Evolutionary conservation across 257 asterid genomes (phyloP).

Genomic region (Solanum habrochaites): DNA sequence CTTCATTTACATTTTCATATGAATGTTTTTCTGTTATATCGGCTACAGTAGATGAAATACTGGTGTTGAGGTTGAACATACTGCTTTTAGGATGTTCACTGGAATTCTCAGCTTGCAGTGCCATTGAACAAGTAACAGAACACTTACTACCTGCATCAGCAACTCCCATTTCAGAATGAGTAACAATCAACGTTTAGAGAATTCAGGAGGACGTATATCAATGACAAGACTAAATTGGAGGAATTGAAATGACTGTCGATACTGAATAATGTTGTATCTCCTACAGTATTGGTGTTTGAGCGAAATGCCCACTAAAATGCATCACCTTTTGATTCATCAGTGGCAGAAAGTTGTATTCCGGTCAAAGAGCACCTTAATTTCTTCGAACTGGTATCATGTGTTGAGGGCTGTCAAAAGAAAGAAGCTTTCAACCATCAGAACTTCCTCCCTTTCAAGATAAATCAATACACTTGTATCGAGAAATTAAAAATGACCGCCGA

Average conservation of each 20-base stretch:
- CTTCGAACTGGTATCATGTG: conserved; percentile 14
- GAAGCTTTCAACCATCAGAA: conserved; percentile 6
- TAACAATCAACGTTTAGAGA: background rate
- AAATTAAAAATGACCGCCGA: background rate
- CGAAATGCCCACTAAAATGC: background rate
- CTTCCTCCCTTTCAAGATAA: background rate
- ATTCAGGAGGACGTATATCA: background rate
- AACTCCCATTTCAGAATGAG: background rate
- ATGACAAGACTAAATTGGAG: background rate
- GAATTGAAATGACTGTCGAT: background rate
- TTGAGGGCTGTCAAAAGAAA: conserved; percentile 24
- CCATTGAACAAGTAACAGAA: conserved; percentile 1
- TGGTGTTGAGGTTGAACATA: background rate
- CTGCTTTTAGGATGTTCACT: conserved; percentile 4
- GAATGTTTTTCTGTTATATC: background rate
- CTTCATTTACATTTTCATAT: background rate
- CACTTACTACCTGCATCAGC: conserved; percentile 21
- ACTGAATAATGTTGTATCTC: background rate
- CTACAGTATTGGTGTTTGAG: background rate
- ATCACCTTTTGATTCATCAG: conserved; percentile 21
- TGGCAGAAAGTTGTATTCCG: conserved; percentile 3
- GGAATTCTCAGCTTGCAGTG: conserved; percentile 10
- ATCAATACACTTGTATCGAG: background rate
- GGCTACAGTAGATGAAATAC: background rate
- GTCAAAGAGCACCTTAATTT: background rate